A percentile compares a stretch with the other conserved stretches of the same genome.
These are phyloP conservation scores for Clavispora vitiphila DNA, from an alignment of 805 yeast species.

Conservation along the genomic window DNA sequence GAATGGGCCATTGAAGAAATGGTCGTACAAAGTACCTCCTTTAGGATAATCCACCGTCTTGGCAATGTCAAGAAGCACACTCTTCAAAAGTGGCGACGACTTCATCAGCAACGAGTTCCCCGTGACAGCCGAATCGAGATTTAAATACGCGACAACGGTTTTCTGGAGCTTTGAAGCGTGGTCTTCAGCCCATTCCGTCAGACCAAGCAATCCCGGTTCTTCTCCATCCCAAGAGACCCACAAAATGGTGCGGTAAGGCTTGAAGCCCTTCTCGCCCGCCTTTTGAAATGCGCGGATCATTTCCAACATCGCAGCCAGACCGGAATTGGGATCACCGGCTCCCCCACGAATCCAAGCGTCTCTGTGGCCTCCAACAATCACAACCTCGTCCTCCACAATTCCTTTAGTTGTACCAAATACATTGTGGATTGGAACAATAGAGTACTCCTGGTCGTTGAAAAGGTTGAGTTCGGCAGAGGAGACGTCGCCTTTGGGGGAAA, in stretches of 20 bases:
- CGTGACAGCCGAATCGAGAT: slow-evolving; percentile 5
- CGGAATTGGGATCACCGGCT: slow-evolving; percentile 9
- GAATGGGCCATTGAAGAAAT: slow-evolving; percentile 1
- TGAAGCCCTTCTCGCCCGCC: slow-evolving; percentile 1
- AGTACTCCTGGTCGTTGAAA: slow-evolving; percentile 7
- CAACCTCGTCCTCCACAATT: slow-evolving; percentile 4
- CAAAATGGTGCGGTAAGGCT: slow-evolving; percentile 7
- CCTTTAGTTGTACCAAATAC: slow-evolving; percentile 6
- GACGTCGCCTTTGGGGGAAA: not conserved
- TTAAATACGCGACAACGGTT: slow-evolving; percentile 7
- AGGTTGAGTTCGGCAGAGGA: slow-evolving; percentile 3
- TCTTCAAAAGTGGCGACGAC: slow-evolving; percentile 3
- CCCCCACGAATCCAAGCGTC: slow-evolving; percentile 8
- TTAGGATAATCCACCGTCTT: slow-evolving; percentile 3
- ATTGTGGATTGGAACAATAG: slow-evolving; percentile 5
- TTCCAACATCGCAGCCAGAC: slow-evolving; percentile 6
- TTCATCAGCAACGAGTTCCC: slow-evolving; percentile 3
- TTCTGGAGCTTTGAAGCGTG: slow-evolving; percentile 5
- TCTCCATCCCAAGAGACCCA: slow-evolving; percentile 9
- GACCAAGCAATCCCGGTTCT: slow-evolving; percentile 5
- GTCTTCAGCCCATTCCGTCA: slow-evolving; percentile 10
- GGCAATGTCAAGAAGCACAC: slow-evolving; percentile 1
- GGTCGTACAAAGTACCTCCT: slow-evolving; percentile 6
- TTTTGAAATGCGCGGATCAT: slow-evolving; percentile 4
- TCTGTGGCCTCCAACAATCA: slow-evolving; percentile 6